Conservation (phyloP, 2,329 filamentous ascomycete genomes). For the Diaporthe batatas region DNA sequence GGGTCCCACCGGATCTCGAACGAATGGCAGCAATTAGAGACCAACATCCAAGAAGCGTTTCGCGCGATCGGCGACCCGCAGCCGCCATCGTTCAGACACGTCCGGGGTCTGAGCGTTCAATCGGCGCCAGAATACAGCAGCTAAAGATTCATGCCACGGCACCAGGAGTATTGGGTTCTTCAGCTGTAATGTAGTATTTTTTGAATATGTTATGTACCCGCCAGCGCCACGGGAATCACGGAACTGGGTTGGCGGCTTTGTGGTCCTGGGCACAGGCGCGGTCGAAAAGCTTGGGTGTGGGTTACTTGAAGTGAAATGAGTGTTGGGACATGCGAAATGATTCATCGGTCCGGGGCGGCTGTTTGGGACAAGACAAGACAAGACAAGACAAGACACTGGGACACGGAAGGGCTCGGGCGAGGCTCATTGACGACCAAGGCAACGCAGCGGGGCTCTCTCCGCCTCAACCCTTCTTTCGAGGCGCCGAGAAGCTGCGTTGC, state of each 20-base stretch:
- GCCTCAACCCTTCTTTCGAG: slow-evolving; percentile 13
- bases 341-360: slow-evolving; percentile 21
- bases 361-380: background rate
- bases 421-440: slow-evolving; percentile 36
- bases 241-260: slow-evolving; percentile 2
- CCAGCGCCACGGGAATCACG: background rate
- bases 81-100: background rate
- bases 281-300: slow-evolving; percentile 3
- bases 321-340: slow-evolving; percentile 37
- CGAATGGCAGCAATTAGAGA: slow-evolving; percentile 4
- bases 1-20: slow-evolving; percentile 25
- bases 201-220: slow-evolving; percentile 33
- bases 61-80: slow-evolving; percentile 5
- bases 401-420: slow-evolving; percentile 31
- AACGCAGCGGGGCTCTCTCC: slow-evolving; percentile 17
- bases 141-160: background rate
- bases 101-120: background rate
- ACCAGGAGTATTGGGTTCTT: slow-evolving; percentile 17
- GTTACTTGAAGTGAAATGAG: slow-evolving; percentile 25
- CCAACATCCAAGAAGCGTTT: background rate
- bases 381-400: slow-evolving; percentile 28
- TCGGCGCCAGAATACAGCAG: background rate
- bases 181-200: slow-evolving; percentile 32
- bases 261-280: slow-evolving; percentile 21
- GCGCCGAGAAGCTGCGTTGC: slow-evolving; percentile 8